phyloP scores from a whole-genome alignment of 306 rosid species.

The Senna siamea region DNA sequence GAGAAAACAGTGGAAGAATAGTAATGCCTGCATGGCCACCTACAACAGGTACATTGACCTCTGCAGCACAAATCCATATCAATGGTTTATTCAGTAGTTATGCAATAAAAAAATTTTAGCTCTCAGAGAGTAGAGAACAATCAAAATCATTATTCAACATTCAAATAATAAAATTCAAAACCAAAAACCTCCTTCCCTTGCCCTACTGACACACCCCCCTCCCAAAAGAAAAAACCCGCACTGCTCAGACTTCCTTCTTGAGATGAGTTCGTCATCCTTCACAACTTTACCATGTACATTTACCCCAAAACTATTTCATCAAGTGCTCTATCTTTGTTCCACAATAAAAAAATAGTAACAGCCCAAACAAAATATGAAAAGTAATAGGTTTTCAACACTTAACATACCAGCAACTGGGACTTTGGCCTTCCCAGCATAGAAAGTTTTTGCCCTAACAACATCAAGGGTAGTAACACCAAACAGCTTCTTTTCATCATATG shows the following conservation, averaged over 20 bases:
- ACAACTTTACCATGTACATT: slow-evolving; percentile 3
- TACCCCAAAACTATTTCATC: neutral
- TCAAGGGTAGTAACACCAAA: slow-evolving; percentile 99
- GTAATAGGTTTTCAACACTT: neutral
- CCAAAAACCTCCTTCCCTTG: neutral
- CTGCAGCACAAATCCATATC: slow-evolving; percentile 54
- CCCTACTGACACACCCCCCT: neutral
- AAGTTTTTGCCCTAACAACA: slow-evolving; percentile 96
- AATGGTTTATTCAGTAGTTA: neutral
- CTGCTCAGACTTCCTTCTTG: neutral
- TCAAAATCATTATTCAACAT: neutral
- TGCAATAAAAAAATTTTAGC: neutral
- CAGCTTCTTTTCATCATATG: slow-evolving; percentile 79
- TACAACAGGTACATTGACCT: slow-evolving; percentile 94
- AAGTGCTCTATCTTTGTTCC: neutral
- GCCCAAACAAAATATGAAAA: slow-evolving; percentile 3
- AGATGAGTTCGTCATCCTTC: slow-evolving; percentile 17
- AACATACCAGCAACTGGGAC: slow-evolving; percentile 85
- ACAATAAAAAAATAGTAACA: neutral
- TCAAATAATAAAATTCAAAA: neutral
- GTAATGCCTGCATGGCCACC: slow-evolving; percentile 99
- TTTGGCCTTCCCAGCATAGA: slow-evolving; percentile 94
- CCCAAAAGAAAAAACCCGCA: neutral
- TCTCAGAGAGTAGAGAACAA: neutral
- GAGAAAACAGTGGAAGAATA: slow-evolving; percentile 97